Evolutionary conservation across 306 rosid genomes (phyloP).

Genomic region (Comarum palustre): DNA sequence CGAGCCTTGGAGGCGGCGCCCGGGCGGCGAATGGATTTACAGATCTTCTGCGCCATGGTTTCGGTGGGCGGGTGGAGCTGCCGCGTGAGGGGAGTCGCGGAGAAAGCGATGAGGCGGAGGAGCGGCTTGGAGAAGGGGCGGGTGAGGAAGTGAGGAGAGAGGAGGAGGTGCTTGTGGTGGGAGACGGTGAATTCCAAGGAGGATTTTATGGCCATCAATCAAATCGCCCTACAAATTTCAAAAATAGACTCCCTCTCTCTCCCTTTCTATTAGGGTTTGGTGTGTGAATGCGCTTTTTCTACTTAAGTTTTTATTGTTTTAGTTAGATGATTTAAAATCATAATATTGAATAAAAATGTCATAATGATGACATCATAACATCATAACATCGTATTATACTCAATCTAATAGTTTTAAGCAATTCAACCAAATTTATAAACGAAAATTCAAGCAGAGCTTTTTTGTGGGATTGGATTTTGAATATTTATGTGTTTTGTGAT

Average conservation of each 20-base stretch:
- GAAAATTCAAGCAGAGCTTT: too few relatives aligned
- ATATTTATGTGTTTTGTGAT: too few relatives aligned
- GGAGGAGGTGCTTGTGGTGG: slow-evolving; percentile 9
- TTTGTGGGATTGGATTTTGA: too few relatives aligned
- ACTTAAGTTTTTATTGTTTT: neutral
- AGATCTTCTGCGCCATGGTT: slow-evolving; percentile 95
- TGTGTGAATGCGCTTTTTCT: too few relatives aligned
- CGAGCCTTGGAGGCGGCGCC: slow-evolving; percentile 92
- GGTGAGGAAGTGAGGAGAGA: neutral
- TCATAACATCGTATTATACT: too few relatives aligned
- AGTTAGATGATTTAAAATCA: too few relatives aligned
- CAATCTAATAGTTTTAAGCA: too few relatives aligned
- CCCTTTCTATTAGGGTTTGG: too few relatives aligned
- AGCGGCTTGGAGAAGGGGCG: slow-evolving; percentile 10
- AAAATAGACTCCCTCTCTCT: neutral
- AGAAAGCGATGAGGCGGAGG: neutral
- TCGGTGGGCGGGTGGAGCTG: slow-evolving; percentile 26
- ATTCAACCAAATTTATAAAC: too few relatives aligned
- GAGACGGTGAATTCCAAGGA: slow-evolving; percentile 48
- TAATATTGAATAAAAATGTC: too few relatives aligned
- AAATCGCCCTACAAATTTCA: slow-evolving; percentile 25
- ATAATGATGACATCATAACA: too few relatives aligned
- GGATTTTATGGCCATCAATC: slow-evolving; percentile 75
- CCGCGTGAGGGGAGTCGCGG: slow-evolving; percentile 26
- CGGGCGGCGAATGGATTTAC: slow-evolving; percentile 87